phyloP scores from a whole-genome alignment of 1,139 yeast species.

The Kurtzmaniella natalensis region DNA sequence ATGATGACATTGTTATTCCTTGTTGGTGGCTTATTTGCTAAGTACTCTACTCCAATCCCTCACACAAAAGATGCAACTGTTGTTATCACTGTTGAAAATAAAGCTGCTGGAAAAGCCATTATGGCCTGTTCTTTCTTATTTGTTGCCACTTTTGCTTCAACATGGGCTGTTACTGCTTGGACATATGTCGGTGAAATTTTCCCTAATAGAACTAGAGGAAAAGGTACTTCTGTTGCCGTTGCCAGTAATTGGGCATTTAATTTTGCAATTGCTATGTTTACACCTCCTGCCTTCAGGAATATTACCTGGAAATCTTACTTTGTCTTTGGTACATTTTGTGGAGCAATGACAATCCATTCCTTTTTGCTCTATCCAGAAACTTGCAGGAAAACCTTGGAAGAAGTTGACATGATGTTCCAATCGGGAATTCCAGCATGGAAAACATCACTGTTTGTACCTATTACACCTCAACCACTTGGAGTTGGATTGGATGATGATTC shows the following conservation, averaged over 20 bases:
- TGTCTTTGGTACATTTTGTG: slow-evolving; percentile 47
- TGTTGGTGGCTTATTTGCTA: slow-evolving; percentile 41
- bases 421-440: slow-evolving; percentile 60
- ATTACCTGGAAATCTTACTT: slow-evolving; percentile 47
- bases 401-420: slow-evolving; percentile 57
- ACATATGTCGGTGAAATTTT: slow-evolving; percentile 54
- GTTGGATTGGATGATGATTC: too few relatives aligned
- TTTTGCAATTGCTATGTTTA: slow-evolving; percentile 50
- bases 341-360: slow-evolving; percentile 54
- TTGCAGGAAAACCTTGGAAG: slow-evolving; percentile 60
- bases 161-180: slow-evolving; percentile 63
- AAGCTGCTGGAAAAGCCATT: slow-evolving; percentile 46
- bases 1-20: slow-evolving; percentile 38
- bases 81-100: slow-evolving; percentile 31
- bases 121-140: slow-evolving; percentile 57
- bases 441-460: slow-evolving; percentile 37
- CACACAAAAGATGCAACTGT: slow-evolving; percentile 38
- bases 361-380: slow-evolving; percentile 67
- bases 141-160: slow-evolving; percentile 48
- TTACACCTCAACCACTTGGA: too few relatives aligned
- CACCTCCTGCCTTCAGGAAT: slow-evolving; percentile 44
- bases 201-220: slow-evolving; percentile 54
- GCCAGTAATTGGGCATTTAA: slow-evolving; percentile 52
- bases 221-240: slow-evolving; percentile 52
- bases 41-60: slow-evolving; percentile 36